Conservation (phyloP, 257 asterid species). For the Nicotiana tomentosiformis region DNA sequence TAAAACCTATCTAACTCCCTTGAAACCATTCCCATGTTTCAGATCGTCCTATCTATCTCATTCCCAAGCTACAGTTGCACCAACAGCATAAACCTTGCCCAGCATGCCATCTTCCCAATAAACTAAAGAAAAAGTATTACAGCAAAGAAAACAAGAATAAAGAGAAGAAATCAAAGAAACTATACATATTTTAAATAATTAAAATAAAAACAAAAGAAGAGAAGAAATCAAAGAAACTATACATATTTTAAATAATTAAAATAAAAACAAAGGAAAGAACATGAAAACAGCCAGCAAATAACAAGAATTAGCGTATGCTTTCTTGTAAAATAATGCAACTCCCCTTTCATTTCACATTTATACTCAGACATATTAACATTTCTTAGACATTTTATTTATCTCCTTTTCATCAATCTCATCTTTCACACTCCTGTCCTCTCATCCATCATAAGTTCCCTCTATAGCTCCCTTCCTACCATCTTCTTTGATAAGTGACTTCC, state of each 20-base stretch:
- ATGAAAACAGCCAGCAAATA: background rate
- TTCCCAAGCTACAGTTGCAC: background rate
- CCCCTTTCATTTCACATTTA: background rate
- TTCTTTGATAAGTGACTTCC: background rate
- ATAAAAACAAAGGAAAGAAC: background rate
- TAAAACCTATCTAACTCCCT: background rate
- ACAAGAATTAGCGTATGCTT: background rate
- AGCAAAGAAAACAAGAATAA: background rate
- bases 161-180: background rate
- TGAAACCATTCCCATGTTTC: background rate
- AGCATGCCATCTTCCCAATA: background rate
- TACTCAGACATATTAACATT: background rate
- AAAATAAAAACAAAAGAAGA: background rate
- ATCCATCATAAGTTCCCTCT: background rate
- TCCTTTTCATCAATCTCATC: background rate
- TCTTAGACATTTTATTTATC: background rate
- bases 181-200: background rate
- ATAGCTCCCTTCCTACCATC: background rate
- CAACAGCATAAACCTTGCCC: background rate
- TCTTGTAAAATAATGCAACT: background rate
- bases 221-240: background rate
- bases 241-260: background rate
- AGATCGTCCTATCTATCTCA: background rate
- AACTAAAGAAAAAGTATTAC: background rate
- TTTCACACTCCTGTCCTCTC: background rate